Conservation (phyloP, 108 stramenopile species). For the Parietichytrium sp. region DNA sequence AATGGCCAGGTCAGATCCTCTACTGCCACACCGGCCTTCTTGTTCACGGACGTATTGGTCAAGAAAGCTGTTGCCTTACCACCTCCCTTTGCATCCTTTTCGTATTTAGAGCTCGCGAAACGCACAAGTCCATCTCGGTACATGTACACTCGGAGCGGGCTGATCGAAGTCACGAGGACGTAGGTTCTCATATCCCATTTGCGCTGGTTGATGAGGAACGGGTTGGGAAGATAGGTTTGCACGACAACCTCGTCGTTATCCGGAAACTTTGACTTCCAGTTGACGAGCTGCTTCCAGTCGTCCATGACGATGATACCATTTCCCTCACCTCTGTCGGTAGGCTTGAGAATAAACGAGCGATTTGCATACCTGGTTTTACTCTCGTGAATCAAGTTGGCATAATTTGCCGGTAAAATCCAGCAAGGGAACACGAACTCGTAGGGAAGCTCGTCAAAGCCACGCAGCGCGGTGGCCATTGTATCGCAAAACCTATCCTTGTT, state of each 20-base stretch:
- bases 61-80: slow-evolving; percentile 74
- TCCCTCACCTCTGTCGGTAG: slow-evolving; percentile 28
- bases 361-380: not conserved
- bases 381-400: not conserved
- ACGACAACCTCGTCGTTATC: slow-evolving; percentile 58
- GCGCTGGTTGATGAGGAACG: slow-evolving; percentile 50
- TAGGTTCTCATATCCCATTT: slow-evolving; percentile 49
- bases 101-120: slow-evolving; percentile 34
- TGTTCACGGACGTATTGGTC: slow-evolving; percentile 80
- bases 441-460: not conserved
- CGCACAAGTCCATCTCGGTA: slow-evolving; percentile 46
- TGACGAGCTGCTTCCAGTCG: slow-evolving; percentile 26
- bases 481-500: slow-evolving; percentile 41
- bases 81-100: slow-evolving; percentile 58
- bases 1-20: slow-evolving; percentile 47
- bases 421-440: slow-evolving; percentile 24
- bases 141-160: slow-evolving; percentile 46
- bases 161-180: slow-evolving; percentile 34
- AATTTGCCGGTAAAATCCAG: slow-evolving; percentile 26
- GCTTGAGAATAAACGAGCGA: slow-evolving; percentile 37
- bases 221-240: slow-evolving; percentile 54
- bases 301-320: slow-evolving; percentile 39
- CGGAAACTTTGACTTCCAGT: slow-evolving; percentile 27
- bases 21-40: slow-evolving; percentile 39
- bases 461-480: slow-evolving; percentile 10